phyloP scores from a whole-genome alignment of 1,139 yeast genomes.

The Arxiozyma telluris region DNA sequence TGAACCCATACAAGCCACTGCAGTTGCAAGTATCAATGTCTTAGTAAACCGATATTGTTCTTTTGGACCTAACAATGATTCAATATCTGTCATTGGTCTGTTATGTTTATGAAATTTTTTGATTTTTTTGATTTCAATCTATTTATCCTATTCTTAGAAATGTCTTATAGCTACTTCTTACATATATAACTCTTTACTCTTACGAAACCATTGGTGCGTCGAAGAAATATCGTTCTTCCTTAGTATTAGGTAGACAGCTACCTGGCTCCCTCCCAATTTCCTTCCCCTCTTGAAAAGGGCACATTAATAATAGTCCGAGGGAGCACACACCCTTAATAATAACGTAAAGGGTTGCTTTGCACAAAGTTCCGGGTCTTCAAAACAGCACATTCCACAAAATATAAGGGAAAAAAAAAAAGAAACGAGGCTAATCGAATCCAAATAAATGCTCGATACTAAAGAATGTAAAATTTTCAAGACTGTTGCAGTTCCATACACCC shows the following conservation, averaged over 20 bases:
- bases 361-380: no score
- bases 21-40: slow-evolving; percentile 6
- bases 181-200: neutral
- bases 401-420: no score
- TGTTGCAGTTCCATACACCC: neutral
- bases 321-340: no score
- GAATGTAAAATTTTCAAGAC: neutral
- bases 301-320: no score
- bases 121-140: neutral
- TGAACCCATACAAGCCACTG: slow-evolving; percentile 58
- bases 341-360: no score
- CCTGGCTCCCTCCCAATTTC: no score
- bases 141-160: neutral
- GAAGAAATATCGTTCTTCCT: no score
- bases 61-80: neutral
- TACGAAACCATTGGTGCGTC: neutral
- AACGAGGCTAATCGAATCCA: no score
- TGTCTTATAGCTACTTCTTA: no score
- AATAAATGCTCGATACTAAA: no score
- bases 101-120: neutral
- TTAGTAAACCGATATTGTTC: slow-evolving; percentile 3
- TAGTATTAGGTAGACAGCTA: no score
- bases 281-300: neutral
- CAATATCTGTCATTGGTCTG: neutral
- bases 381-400: no score